phyloP scores from a whole-genome alignment of 345 rosid genomes.

The Eucalyptus pumila region DNA sequence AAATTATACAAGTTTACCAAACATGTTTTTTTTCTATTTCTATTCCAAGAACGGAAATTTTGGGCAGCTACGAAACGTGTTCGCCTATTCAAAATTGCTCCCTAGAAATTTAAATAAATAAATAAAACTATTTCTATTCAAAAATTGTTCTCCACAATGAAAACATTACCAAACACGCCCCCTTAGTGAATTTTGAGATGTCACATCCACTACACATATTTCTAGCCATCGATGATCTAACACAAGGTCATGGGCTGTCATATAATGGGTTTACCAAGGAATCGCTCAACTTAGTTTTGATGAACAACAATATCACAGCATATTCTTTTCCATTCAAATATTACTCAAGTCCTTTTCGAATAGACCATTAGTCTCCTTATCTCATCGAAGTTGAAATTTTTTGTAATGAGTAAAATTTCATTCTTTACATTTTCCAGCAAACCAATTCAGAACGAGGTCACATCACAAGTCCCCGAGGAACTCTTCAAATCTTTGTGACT shows the following conservation, averaged over 20 bases:
- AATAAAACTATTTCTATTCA: too few species aligned
- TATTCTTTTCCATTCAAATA: neutral
- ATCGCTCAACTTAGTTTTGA: neutral
- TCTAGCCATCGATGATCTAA: neutral
- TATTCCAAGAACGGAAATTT: too few species aligned
- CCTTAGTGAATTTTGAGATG: neutral
- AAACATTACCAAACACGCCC: too few species aligned
- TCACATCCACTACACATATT: neutral
- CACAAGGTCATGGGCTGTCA: neutral
- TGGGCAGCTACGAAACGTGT: rapidly evolving
- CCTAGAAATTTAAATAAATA: too few species aligned
- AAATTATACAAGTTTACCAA: too few species aligned
- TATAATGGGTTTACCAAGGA: neutral
- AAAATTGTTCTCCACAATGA: too few species aligned
- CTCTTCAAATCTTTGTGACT: neutral
- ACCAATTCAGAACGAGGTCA: neutral
- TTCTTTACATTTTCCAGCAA: neutral
- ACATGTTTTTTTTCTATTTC: too few species aligned
- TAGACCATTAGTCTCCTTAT: neutral
- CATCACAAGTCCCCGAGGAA: neutral
- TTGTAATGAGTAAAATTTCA: neutral
- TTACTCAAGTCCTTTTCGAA: neutral
- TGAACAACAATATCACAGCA: neutral
- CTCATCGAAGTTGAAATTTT: neutral
- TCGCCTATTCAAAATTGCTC: too few species aligned